phyloP scores from a whole-genome alignment of 331 rosid species.

The Saraca asoca region DNA sequence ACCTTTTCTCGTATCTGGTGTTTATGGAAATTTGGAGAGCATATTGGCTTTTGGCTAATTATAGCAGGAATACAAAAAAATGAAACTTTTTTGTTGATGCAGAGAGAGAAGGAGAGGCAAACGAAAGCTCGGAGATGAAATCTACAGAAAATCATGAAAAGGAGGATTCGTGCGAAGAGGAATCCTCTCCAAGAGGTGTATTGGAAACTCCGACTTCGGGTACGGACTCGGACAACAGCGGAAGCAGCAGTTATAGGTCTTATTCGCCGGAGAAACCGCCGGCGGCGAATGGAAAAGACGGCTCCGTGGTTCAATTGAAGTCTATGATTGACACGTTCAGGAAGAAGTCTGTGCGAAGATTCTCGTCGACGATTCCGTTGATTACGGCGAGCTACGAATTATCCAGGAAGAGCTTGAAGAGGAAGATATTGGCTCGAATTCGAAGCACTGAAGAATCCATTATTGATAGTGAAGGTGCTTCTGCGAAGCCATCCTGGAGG shows the following conservation, averaged over 20 bases:
- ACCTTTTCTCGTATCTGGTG: too few relatives aligned
- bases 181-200: constrained; percentile 73
- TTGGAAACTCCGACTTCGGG: constrained; percentile 54
- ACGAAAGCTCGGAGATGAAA: constrained; percentile 41
- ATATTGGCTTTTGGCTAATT: background rate
- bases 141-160: background rate
- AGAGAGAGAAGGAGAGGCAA: constrained; percentile 32
- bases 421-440: constrained; percentile 57
- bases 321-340: constrained; percentile 57
- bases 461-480: constrained; percentile 38
- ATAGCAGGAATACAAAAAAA: too few relatives aligned
- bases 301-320: constrained; percentile 53
- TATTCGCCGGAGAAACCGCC: constrained; percentile 39
- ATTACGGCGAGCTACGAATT: constrained; percentile 49
- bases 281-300: constrained; percentile 15
- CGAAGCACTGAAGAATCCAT: constrained; percentile 52
- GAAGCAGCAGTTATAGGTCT: constrained; percentile 37
- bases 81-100: constrained; percentile 2
- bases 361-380: constrained; percentile 60
- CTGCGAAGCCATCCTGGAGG: constrained; percentile 78
- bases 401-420: constrained; percentile 47
- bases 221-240: constrained; percentile 61
- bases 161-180: constrained; percentile 41
- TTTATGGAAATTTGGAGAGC: too few relatives aligned
- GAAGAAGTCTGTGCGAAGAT: constrained; percentile 54